phyloP scores from a whole-genome alignment of 2,329 filamentous ascomycete species.

The Penicillium crustosum region DNA sequence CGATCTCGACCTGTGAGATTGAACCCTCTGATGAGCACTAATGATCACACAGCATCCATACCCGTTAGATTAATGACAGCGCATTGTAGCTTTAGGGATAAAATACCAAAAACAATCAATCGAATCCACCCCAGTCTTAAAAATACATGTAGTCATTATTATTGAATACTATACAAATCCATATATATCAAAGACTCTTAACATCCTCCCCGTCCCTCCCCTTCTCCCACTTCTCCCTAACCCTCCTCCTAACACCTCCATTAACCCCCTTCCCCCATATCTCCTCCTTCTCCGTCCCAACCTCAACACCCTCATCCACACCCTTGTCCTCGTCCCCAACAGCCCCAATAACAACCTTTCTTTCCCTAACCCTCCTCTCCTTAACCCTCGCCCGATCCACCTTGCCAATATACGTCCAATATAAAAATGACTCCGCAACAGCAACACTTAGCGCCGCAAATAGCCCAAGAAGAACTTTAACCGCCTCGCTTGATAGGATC shows the following conservation, averaged over 20 bases:
- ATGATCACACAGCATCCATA: slow-evolving; percentile 27
- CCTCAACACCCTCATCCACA: neutral
- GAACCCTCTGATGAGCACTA: slow-evolving; percentile 25
- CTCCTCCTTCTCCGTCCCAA: slow-evolving; percentile 19
- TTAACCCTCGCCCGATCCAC: slow-evolving; percentile 40
- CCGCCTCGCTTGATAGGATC: slow-evolving; percentile 35
- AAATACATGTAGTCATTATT: neutral
- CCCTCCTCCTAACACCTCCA: slow-evolving; percentile 22
- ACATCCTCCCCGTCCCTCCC: slow-evolving; percentile 15
- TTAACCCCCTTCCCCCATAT: slow-evolving; percentile 28
- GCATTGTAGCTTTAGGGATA: slow-evolving; percentile 24
- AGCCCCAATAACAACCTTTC: slow-evolving; percentile 28
- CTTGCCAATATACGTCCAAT: slow-evolving; percentile 49
- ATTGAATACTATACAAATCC: neutral
- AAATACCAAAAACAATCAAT: slow-evolving; percentile 14
- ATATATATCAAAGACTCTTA: neutral
- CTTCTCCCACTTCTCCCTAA: slow-evolving; percentile 28
- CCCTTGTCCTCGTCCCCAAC: slow-evolving; percentile 1
- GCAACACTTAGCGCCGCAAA: slow-evolving; percentile 45
- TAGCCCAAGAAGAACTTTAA: slow-evolving; percentile 43
- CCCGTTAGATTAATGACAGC: slow-evolving; percentile 29
- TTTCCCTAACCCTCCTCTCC: slow-evolving; percentile 41
- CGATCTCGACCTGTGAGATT: slow-evolving; percentile 11
- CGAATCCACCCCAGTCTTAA: neutral
- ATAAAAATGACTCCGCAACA: slow-evolving; percentile 49